Evolutionary conservation across 2,329 filamentous ascomycete species (phyloP), one percentile per base, ranked within the genome.

Genomic region (Dryadomyces quercivorus): DNA sequence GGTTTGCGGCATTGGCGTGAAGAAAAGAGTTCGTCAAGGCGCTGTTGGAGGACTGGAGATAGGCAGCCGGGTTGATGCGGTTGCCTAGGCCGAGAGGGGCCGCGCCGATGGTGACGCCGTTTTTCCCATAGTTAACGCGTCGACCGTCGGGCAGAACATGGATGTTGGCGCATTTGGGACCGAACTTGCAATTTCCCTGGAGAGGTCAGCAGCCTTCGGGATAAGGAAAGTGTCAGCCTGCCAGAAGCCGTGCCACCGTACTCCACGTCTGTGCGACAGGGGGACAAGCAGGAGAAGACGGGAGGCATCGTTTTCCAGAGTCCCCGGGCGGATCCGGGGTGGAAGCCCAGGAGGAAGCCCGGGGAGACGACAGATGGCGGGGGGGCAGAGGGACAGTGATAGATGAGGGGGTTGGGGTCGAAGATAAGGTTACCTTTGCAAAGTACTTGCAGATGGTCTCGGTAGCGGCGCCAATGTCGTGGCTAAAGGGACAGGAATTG

Each of bases 401-500:
- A 50, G 47, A 20, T 4, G 31, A n/a, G 13, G 20, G 31, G 12
- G 45, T 20, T 20, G n/a, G 22, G 46, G 6, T 31, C 15, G 46
- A 31, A 13, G 21, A 26, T 13, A 44, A 18, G 18, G 8, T 74
- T 74, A 95, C 90, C 85, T 97, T 98, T 66, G 91, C 87, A 69
- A 97, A 98, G 73, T 97, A 98, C 72, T 97, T 98, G 84, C 93
- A 98, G 60, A 94, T 83, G 58, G 87, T 91, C 68, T 96, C 89
- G 52, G 86, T 81, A 44, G 90, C 82, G 34, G 84, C 80, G 66
- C 93, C 88, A 60, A 93, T 83, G 60, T 94, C 92, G 72, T 98
- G 93, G 63, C 90, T 88, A 72, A 97, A 98, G 44, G 93, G 93
- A 73, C 93, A 98, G 61, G 91, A 89, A 68, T 87, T 88, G 63